phyloP scores from a whole-genome alignment of 78 protist genomes.

The Ministeria vibrans region DNA sequence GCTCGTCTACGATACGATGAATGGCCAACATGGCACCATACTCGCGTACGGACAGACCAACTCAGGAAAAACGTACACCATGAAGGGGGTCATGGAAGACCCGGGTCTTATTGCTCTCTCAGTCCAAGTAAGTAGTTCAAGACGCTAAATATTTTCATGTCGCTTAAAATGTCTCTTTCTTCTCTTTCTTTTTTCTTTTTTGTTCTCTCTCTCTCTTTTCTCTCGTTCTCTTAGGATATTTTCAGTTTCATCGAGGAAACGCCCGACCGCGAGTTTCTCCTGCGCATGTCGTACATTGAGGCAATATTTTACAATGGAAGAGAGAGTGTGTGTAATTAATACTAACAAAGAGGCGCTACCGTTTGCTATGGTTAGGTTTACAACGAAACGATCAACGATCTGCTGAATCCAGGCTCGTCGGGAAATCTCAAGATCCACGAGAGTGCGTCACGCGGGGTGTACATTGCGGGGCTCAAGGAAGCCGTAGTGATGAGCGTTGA shows the following conservation, averaged over 20 bases:
- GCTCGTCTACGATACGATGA: conserved; percentile 13
- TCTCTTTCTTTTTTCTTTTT: no score
- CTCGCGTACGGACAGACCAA: conserved; percentile 49
- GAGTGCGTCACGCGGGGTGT: conserved; percentile 17
- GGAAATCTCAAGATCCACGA: conserved; percentile 3
- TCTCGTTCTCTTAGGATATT: no score
- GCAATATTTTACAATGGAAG: no score
- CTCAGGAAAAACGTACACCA: conserved; percentile 64
- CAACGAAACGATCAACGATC: conserved; percentile 62
- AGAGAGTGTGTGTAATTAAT: no score
- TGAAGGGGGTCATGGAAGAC: conserved; percentile 1
- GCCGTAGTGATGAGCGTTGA: conserved; percentile 36
- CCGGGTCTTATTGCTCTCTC: conserved; percentile 67
- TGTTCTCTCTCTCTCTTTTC: no score
- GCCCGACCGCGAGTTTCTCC: conserved; percentile 31
- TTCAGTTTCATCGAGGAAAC: conserved; percentile 18
- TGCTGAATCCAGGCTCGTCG: conserved; percentile 33
- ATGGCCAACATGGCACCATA: conserved; percentile 27
- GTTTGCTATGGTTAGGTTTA: no score
- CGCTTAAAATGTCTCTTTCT: no score
- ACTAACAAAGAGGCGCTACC: no score
- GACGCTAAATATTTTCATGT: no score
- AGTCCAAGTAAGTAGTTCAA: conserved; percentile 26
- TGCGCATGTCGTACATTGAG: conserved; percentile 62
- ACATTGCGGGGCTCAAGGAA: conserved; percentile 44